Base-by-base conservation (phyloP, 768 basidiomycete species). In the Lactarius quietus region DNA sequence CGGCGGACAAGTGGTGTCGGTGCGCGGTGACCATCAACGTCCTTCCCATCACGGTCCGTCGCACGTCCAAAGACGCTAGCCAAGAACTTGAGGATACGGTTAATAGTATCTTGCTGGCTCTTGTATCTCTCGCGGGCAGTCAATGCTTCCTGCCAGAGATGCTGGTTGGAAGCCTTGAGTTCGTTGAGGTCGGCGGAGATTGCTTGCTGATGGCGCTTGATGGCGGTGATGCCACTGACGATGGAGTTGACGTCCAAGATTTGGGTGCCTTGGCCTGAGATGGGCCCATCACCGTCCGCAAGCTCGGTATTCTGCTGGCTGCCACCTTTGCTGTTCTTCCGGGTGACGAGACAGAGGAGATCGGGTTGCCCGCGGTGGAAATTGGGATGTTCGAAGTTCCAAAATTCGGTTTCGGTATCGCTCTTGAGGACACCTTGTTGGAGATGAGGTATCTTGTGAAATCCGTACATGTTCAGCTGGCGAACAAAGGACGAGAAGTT, bases 71-170 rank as follows among this genome's bases (percentile, higher is more conserved):
- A 98, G 3, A 98, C 89, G 15, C 93, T 88, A 12, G 95, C 95
- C 62, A 99, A 78, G 76, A 99, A 98, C 66, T 93, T 90, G 68
- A 99, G 83, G 66, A 99, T 98, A 62, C 92, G 81, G 72, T 97
- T 94, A 74, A 98, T 94, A 26, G 94, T 97, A 74, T 98, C 95
- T 72, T 97, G 90, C 69, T 98, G 95, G 72, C 92, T 95, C 74
- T 93, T 88, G 72, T 96, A 88, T 63, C 86, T 83, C 69, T 88
- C 86, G 18, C 94, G 81, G 2, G 92, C 85, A 36, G 84, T 78
- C 69, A 93, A 76, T 1, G 93, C 88, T 72, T 98, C 95, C 73
- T 93, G 86, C 96, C 96, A 99, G n/a, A 98, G 76, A 26, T 87
- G 78, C 68, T 94, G 86, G 72, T 98, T 98, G 3, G 88, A 90